Evolutionary conservation across 495 filamentous ascomycete genomes (phyloP).

Genomic region (Hamigera avellanea): DNA sequence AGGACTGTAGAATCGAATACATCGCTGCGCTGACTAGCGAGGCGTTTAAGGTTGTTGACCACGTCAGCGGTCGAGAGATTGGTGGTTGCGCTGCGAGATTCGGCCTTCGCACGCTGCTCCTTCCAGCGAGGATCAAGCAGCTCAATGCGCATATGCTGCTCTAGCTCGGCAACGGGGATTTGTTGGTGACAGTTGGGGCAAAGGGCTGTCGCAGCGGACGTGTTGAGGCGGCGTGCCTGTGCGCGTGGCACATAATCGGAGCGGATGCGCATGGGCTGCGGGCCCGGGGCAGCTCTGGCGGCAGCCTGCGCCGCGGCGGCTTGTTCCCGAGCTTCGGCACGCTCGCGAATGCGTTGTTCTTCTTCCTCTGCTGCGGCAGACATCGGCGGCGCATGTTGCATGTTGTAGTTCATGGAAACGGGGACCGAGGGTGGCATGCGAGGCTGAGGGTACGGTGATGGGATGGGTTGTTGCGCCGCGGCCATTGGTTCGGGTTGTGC

Average conservation of each 20-base stretch:
- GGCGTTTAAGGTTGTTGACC: conserved; percentile 89
- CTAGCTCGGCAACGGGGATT: conserved; percentile 75
- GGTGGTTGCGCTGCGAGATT: conserved; percentile 72
- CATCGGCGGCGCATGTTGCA: conserved; percentile 11
- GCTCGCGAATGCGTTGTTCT: conserved; percentile 53
- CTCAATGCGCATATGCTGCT: conserved; percentile 93
- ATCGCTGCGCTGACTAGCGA: conserved; percentile 83
- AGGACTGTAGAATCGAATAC: conserved; percentile 58
- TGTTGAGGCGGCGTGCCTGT: conserved; percentile 51
- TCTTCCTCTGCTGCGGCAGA: conserved; percentile 48
- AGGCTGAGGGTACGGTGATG: conserved; percentile 20
- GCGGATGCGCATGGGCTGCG: conserved; percentile 76
- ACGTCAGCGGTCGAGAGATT: conserved; percentile 82
- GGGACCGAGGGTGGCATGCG: conserved; percentile 20
- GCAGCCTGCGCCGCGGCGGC: conserved; percentile 70
- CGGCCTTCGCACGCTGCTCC: conserved; percentile 81
- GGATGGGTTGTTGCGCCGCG: conserved; percentile 9
- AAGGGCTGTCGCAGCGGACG: conserved; percentile 54
- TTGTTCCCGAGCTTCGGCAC: conserved; percentile 54
- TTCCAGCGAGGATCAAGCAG: conserved; percentile 93
- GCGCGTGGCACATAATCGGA: conserved; percentile 85
- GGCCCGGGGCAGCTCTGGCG: conserved; percentile 51
- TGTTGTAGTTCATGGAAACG: conserved; percentile 22
- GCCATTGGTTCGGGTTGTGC: conserved; percentile 16
- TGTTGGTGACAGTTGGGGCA: conserved; percentile 93